Evolutionary conservation across 1,284 basidiomycete species (phyloP).

Genomic region (Tilletiopsis washingtonensis): DNA sequence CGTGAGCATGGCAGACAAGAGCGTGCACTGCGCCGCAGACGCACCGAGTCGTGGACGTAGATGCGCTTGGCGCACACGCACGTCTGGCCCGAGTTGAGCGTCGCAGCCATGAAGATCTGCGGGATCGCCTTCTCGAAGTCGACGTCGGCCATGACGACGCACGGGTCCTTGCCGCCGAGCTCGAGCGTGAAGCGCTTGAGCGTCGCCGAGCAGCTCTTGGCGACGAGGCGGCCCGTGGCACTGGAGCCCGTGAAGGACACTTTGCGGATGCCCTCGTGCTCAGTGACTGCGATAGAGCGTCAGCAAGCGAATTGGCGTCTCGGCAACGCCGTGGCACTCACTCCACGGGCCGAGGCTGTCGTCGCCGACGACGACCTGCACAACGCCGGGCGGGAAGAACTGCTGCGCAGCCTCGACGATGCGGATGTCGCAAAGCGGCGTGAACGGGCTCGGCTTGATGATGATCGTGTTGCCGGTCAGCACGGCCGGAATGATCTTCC

Average conservation of each 20-base stretch:
- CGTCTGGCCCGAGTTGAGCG: conserved; percentile 22
- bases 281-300: too few relatives aligned
- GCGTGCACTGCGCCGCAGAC: too few relatives aligned
- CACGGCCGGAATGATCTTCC: conserved; percentile 18
- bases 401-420: conserved; percentile 21
- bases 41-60: conserved; percentile 49
- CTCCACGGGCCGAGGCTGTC: conserved; percentile 14
- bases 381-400: conserved; percentile 21
- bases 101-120: conserved; percentile 11
- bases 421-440: conserved; percentile 19
- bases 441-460: conserved; percentile 29
- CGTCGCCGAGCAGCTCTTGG: conserved; percentile 19
- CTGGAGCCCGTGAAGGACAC: conserved; percentile 25
- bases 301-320: too few relatives aligned
- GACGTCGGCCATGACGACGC: conserved; percentile 13
- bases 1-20: too few relatives aligned
- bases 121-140: conserved; percentile 12
- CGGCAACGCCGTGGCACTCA: too few relatives aligned
- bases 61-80: conserved; percentile 21
- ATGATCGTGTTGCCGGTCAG: conserved; percentile 24
- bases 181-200: conserved; percentile 27
- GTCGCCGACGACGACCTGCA: conserved; percentile 21
- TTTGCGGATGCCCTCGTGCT: conserved; percentile 21
- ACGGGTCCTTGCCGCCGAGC: conserved; percentile 23
- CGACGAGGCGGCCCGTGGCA: conserved; percentile 17